Conservation (phyloP, 139 green algal species). For the Axilococcus clingmanii region DNA sequence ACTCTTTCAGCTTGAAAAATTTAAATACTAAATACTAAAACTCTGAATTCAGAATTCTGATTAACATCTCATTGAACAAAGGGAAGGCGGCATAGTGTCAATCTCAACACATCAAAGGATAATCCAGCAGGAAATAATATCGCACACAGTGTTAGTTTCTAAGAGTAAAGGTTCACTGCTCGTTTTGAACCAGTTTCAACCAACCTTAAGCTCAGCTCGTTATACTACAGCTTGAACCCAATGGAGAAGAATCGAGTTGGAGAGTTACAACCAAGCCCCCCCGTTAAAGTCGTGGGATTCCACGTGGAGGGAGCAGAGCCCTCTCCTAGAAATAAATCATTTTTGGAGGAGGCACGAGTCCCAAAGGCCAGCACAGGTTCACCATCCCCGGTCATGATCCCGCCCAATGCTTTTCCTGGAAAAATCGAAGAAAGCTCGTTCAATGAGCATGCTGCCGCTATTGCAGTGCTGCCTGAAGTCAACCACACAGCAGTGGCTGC, state of each 20-base stretch:
- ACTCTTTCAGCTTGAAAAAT: too few species aligned
- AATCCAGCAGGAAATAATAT: neutral
- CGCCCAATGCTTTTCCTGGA: too few species aligned
- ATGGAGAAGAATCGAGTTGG: neutral
- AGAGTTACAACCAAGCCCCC: too few species aligned
- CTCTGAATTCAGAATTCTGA: too few species aligned
- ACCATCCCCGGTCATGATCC: constrained; percentile 72
- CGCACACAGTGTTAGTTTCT: neutral
- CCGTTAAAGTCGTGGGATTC: constrained; percentile 62
- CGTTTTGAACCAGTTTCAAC: too few species aligned
- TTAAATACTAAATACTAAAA: too few species aligned
- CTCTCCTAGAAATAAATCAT: constrained; percentile 26
- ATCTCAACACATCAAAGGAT: too few species aligned
- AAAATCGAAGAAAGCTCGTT: too few species aligned
- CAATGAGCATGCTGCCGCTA: neutral
- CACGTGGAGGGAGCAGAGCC: constrained; percentile 59
- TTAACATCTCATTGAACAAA: too few species aligned
- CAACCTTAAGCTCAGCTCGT: too few species aligned
- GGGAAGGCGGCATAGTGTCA: too few species aligned
- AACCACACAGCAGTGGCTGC: neutral
- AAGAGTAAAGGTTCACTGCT: constrained; percentile 24
- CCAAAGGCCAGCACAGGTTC: constrained; percentile 22
- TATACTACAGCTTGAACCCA: neutral
- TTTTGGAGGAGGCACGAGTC: too few species aligned
- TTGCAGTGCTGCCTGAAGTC: neutral